Base-by-base conservation (phyloP, 202 grass and related monocot species). In the Zoysia matrella region DNA sequence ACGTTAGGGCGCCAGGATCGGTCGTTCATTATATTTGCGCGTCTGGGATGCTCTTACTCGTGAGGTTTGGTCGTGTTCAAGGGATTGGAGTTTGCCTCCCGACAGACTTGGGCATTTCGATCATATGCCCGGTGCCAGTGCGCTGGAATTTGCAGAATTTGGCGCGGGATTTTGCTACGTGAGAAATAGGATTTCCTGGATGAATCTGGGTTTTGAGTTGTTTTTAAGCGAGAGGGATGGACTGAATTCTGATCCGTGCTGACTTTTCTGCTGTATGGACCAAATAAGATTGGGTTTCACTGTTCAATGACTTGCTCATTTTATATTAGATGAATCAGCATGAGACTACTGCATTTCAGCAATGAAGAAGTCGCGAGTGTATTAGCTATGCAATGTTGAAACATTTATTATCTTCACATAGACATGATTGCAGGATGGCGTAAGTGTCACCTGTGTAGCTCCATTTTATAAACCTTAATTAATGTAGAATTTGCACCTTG, bases 1-100 rank as follows among this genome's bases (percentile, higher is more conserved):
- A 53, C 52, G 77, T 18, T 57, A 43, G 63, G 83, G 47, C 30
- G 72, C 69, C 63, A 50, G 43, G 8, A 48, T 52, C 65, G 30
- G 40, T 52, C 39, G 47, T 76, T 66, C n/a, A 30, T 9, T 78
- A 72, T 80, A 91, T 91, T 82, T 85, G 81, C 42, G 30, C 10
- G 46, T 47, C 65, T 78, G 8, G 7, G 52, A 56, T 71, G 56
- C 42, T 84, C 22, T 66, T 60, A 3, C 18, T 45, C 9, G 16
- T 43, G 71, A 15, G 77, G 55, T 71, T 82, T 15, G 64, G 9
- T 65, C 82, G 60, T 71, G 79, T 46, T 69, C 40, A 7, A n/a
- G 71, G 49, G 44, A 45, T 71, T 70, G 43, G 80, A 86, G 81
- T 72, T 69, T 44, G 52, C 65, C 44, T 16, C 1, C 7, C 22